Conservation (phyloP, 2,329 filamentous ascomycete species). For the Fusarium miscanthi region DNA sequence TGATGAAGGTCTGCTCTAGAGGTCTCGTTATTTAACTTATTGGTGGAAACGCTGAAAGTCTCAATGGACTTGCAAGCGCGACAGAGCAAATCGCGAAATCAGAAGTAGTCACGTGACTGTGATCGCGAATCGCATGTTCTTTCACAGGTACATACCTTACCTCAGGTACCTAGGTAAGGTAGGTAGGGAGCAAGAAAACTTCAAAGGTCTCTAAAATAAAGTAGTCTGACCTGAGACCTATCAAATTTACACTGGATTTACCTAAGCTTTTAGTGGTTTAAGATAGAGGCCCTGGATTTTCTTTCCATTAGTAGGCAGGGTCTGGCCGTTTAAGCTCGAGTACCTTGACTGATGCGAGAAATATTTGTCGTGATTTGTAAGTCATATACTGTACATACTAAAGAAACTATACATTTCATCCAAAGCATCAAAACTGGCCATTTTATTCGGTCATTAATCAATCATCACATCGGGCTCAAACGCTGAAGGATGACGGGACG, state of each 20-base stretch:
- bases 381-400: not conserved
- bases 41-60: not conserved
- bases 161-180: too few relatives aligned
- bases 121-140: slow-evolving; percentile 21
- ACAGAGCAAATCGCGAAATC: slow-evolving; percentile 22
- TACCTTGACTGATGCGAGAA: not conserved
- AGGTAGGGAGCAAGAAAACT: not conserved
- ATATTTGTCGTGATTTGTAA: slow-evolving; percentile 2
- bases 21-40: not conserved
- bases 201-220: not conserved
- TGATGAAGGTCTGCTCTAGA: not conserved
- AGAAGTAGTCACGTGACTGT: slow-evolving; percentile 28
- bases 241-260: not conserved
- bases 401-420: not conserved
- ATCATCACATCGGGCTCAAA: slow-evolving; percentile 42
- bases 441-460: slow-evolving; percentile 48
- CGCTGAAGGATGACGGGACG: slow-evolving; percentile 27
- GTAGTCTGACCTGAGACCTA: not conserved
- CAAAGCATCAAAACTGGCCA: slow-evolving; percentile 5
- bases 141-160: not conserved
- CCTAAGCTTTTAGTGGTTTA: not conserved
- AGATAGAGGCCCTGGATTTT: not conserved
- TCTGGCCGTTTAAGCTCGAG: not conserved
- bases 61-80: slow-evolving; percentile 2
- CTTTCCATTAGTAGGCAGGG: not conserved